A percentile compares a stretch with the other conserved stretches of the same genome.
These are phyloP conservation scores for Claviceps cyperi DNA, from an alignment of 2,329 filamentous ascomycete genomes.

Conservation along the genomic window DNA sequence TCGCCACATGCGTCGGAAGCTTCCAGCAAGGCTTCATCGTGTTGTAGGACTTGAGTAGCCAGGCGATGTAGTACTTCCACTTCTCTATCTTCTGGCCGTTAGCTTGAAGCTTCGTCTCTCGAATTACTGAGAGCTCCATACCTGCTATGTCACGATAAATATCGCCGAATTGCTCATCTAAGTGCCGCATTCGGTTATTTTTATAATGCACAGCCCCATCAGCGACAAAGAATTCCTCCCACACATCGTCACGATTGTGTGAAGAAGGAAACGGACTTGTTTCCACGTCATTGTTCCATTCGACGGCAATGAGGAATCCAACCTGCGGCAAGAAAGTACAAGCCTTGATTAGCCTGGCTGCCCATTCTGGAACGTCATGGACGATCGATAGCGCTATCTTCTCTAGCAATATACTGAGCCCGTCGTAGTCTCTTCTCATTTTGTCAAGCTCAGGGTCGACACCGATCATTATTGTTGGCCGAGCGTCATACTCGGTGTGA, in stretches of 20 bases:
- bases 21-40: conserved; percentile 48
- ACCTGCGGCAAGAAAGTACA: conserved; percentile 87
- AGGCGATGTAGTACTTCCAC: conserved; percentile 77
- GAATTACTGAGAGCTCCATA: conserved; percentile 22
- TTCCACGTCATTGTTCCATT: conserved; percentile 34
- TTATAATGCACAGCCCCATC: conserved; percentile 72
- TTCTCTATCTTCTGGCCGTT: conserved; percentile 50
- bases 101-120: conserved; percentile 6
- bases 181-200: conserved; percentile 61
- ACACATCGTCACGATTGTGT: conserved; percentile 39
- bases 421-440: conserved; percentile 63
- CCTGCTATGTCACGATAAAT: conserved; percentile 73
- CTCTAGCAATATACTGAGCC: conserved; percentile 59
- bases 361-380: conserved; percentile 45
- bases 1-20: conserved; percentile 77
- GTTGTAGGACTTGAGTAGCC: conserved; percentile 52
- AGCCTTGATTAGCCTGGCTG: conserved; percentile 41
- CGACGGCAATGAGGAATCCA: conserved; percentile 73
- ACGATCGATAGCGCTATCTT: conserved; percentile 52
- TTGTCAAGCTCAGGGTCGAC: conserved; percentile 63
- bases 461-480: conserved; percentile 58
- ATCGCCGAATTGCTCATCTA: conserved; percentile 74
- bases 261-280: conserved; percentile 49
- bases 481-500: conserved; percentile 53
- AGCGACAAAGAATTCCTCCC: conserved; percentile 66